These are phyloP conservation scores for Dipteronia dyeriana DNA, from an alignment of 345 rosid species.

Conservation along the genomic window DNA sequence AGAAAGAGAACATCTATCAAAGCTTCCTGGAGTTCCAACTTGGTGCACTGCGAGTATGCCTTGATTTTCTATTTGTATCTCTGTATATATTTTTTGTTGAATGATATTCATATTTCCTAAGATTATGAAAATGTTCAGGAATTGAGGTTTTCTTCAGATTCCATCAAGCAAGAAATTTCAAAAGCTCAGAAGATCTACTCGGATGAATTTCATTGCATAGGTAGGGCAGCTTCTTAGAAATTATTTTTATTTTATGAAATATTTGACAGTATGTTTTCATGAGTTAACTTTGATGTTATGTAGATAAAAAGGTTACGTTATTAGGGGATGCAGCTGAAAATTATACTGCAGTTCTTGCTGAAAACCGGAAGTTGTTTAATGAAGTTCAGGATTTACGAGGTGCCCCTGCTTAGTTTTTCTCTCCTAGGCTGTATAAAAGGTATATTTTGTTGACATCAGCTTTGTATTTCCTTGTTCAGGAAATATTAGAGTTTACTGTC, in stretches of 20 bases:
- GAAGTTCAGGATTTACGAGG: constrained; percentile 97
- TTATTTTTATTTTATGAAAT: neutral
- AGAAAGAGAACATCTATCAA: constrained; percentile 48
- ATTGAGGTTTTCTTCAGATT: constrained; percentile 49
- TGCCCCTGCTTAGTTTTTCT: constrained; percentile 16
- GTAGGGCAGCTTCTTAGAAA: constrained; percentile 32
- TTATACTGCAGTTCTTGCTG: constrained; percentile 71
- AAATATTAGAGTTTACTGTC: constrained; percentile 87
- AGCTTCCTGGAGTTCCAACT: constrained; percentile 46
- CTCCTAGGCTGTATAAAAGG: neutral
- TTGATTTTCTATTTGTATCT: neutral
- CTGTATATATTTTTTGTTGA: constrained; percentile 9
- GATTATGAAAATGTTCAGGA: constrained; percentile 45
- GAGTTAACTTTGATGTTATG: constrained; percentile 12
- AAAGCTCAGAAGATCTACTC: constrained; percentile 45
- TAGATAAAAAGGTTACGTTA: constrained; percentile 61
- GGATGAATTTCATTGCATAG: constrained; percentile 59
- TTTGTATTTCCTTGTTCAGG: constrained; percentile 46
- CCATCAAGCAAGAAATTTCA: constrained; percentile 68
- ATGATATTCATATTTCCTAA: constrained; percentile 16
- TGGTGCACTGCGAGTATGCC: constrained; percentile 59
- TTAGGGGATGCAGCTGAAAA: constrained; percentile 65
- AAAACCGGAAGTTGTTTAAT: constrained; percentile 76
- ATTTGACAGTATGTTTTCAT: constrained; percentile 3
- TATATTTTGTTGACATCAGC: neutral